A percentile compares a stretch with the other conserved stretches of the same genome.
phyloP scores from a whole-genome alignment of 768 basidiomycete genomes.

The Butyriboletus loyo region DNA sequence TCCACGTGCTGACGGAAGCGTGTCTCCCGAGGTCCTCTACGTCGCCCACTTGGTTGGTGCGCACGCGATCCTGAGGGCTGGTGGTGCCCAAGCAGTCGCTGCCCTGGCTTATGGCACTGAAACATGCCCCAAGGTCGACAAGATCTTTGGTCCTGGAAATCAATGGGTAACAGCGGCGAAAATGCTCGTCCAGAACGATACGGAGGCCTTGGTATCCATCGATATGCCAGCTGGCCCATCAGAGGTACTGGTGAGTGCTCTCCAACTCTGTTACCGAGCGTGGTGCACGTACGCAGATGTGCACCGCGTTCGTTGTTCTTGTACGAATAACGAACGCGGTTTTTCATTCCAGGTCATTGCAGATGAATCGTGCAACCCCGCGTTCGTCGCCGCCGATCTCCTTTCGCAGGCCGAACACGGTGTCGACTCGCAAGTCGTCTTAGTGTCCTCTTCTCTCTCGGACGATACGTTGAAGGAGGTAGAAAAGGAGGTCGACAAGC shows the following conservation, averaged over 20 bases:
- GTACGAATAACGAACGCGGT: slow-evolving; percentile 32
- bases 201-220: slow-evolving; percentile 92
- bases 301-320: slow-evolving; percentile 43
- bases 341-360: slow-evolving; percentile 74
- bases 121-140: slow-evolving; percentile 96
- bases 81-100: slow-evolving; percentile 94
- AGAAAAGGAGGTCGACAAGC: slow-evolving; percentile 80
- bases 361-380: slow-evolving; percentile 79
- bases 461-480: slow-evolving; percentile 63
- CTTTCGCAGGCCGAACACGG: slow-evolving; percentile 99
- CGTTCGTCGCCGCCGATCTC: slow-evolving; percentile 94
- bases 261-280: slow-evolving; percentile 40
- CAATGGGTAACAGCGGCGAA: slow-evolving; percentile 99
- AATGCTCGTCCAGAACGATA: slow-evolving; percentile 99
- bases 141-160: slow-evolving; percentile 98
- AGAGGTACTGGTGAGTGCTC: slow-evolving; percentile 77
- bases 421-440: slow-evolving; percentile 95
- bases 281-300: slow-evolving; percentile 59
- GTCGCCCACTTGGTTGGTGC: slow-evolving; percentile 91
- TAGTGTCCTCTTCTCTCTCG: slow-evolving; percentile 75
- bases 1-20: slow-evolving; percentile 87
- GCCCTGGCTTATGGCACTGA: slow-evolving; percentile 96
- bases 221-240: slow-evolving; percentile 99
- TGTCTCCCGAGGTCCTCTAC: slow-evolving; percentile 97
- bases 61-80: slow-evolving; percentile 87